Conservation (phyloP, 192 early-diverging fungal genomes). For the Chytriomyces confervae region DNA sequence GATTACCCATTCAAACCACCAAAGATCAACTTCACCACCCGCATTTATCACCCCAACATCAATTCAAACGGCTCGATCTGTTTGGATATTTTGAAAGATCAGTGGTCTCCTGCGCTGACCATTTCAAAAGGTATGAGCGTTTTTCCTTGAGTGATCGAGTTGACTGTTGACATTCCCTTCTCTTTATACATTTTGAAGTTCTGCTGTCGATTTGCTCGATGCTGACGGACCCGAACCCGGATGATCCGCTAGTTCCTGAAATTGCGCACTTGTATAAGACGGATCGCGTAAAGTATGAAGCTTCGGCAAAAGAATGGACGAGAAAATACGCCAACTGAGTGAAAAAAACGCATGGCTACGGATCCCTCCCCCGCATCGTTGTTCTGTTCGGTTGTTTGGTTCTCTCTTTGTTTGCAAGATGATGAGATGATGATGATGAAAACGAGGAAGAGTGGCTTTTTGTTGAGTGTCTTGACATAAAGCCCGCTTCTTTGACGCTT, state of each 20-base stretch:
- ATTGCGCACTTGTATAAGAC: constrained; percentile 99
- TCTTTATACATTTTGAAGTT: constrained; percentile 53
- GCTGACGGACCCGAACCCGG: constrained; percentile 97
- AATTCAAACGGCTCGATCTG: constrained; percentile 98
- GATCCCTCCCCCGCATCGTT: too few species aligned
- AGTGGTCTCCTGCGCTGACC: constrained; percentile 98
- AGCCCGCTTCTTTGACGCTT: too few species aligned
- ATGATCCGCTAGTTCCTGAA: constrained; percentile 97
- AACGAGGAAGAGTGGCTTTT: too few species aligned
- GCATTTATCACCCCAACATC: constrained; percentile 99
- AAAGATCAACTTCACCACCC: constrained; percentile 93
- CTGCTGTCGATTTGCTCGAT: constrained; percentile 97
- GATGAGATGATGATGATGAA: too few species aligned
- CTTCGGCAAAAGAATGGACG: constrained; percentile 92
- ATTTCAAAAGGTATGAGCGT: constrained; percentile 82
- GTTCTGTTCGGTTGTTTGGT: too few species aligned
- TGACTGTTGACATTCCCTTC: too few species aligned
- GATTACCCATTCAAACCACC: constrained; percentile 36
- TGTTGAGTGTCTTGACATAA: too few species aligned
- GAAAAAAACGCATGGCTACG: too few species aligned
- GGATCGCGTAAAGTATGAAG: constrained; percentile 84
- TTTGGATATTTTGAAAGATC: constrained; percentile 96
- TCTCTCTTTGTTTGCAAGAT: too few species aligned
- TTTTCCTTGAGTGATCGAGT: constrained; percentile 19
- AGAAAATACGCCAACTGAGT: constrained; percentile 61